Percentiles rank a stretch among this genome's conserved stretches.
These are phyloP conservation scores for Rhodotorula paludigena DNA, from an alignment of 768 basidiomycete genomes.

Conservation along the genomic window DNA sequence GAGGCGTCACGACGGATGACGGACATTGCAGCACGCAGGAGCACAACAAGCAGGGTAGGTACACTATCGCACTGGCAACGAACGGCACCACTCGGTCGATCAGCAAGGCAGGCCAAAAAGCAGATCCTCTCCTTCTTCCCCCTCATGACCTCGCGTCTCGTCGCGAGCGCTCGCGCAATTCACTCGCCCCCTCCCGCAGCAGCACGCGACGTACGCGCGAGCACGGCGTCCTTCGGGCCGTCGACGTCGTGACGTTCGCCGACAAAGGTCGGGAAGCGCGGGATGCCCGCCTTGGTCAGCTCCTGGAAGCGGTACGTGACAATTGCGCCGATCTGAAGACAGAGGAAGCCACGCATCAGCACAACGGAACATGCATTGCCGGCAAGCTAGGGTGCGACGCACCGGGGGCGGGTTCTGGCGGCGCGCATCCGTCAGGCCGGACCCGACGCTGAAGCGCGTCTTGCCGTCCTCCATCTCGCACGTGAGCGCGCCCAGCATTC, in stretches of 20 bases:
- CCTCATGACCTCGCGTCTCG: too few species aligned
- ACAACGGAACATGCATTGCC: not conserved
- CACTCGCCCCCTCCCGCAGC: too few species aligned
- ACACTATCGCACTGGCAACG: too few species aligned
- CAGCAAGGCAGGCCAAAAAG: too few species aligned
- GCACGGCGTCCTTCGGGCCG: slow-evolving; percentile 19
- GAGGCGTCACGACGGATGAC: too few species aligned
- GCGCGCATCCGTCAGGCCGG: slow-evolving; percentile 37
- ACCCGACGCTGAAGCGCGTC: slow-evolving; percentile 29
- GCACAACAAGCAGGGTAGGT: too few species aligned
- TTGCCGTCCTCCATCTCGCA: slow-evolving; percentile 35
- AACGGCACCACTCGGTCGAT: too few species aligned
- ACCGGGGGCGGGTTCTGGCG: slow-evolving; percentile 29
- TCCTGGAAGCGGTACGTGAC: slow-evolving; percentile 37
- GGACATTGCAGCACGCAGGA: too few species aligned
- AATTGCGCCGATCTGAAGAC: slow-evolving; percentile 35
- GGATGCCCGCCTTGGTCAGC: slow-evolving; percentile 28
- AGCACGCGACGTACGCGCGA: not conserved
- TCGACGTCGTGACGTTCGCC: slow-evolving; percentile 30
- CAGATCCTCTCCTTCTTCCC: too few species aligned
- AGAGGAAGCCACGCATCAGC: not conserved
- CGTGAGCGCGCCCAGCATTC: slow-evolving; percentile 32
- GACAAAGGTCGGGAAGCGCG: slow-evolving; percentile 39
- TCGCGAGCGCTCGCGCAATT: too few species aligned
- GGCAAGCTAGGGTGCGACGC: not conserved